phyloP scores from a whole-genome alignment of 2,329 filamentous ascomycete species.

The Arthrobotrys pseudoclavata region DNA sequence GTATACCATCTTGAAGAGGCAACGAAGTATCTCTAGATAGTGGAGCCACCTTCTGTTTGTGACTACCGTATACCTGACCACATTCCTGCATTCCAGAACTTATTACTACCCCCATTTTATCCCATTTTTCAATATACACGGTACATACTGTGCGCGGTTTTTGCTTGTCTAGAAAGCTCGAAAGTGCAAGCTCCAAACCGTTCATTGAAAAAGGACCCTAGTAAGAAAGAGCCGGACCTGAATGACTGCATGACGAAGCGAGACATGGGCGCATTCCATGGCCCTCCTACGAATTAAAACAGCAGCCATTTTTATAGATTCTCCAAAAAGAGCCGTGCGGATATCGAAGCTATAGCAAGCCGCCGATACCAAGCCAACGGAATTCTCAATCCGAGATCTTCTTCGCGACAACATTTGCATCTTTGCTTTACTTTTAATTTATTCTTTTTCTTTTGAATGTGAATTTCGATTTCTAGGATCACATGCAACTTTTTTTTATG shows the following conservation, averaged over 20 bases:
- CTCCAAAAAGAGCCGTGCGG: conserved; percentile 12
- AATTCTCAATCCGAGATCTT: conserved; percentile 13
- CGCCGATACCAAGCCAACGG: conserved; percentile 33
- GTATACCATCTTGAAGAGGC: background rate
- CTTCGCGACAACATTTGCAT: background rate
- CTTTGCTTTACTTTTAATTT: background rate
- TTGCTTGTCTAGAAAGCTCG: conserved; percentile 2
- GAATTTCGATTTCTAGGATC: conserved; percentile 28
- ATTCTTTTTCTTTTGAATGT: conserved; percentile 4
- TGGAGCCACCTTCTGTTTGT: conserved; percentile 20
- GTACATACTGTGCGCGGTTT: conserved; percentile 29
- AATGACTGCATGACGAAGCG: conserved; percentile 42
- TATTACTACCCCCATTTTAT: conserved; percentile 19
- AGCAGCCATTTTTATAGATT: conserved; percentile 10
- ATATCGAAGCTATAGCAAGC: conserved; percentile 27
- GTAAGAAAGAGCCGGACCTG: conserved; percentile 14
- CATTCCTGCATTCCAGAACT: conserved; percentile 56
- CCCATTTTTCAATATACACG: conserved; percentile 1
- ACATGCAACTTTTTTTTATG: conserved; percentile 33
- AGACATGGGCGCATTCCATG: conserved; percentile 38
- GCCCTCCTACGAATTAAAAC: conserved; percentile 1
- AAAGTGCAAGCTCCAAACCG: conserved; percentile 26
- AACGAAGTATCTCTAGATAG: conserved; percentile 23
- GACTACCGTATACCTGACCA: conserved; percentile 16
- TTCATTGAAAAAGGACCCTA: conserved; percentile 4